These are phyloP conservation scores for Erodium moschatum DNA, from an alignment of 441 rosid genomes.

Conservation along the genomic window DNA sequence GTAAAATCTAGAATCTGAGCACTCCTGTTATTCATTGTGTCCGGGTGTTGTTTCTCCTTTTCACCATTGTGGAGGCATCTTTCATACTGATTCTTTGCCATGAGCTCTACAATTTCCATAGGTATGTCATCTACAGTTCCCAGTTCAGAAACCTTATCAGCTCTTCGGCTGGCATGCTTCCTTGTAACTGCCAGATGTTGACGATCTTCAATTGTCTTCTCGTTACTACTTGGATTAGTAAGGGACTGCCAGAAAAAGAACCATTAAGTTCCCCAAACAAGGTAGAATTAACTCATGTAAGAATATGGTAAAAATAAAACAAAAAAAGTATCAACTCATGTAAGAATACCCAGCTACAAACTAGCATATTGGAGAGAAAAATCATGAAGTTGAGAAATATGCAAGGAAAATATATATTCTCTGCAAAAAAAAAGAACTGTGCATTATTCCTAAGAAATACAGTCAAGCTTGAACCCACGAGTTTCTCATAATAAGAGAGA, in stretches of 20 bases:
- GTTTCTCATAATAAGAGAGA: not conserved
- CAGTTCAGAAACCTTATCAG: slow-evolving; percentile 42
- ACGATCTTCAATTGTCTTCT: slow-evolving; percentile 31
- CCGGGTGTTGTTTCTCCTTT: slow-evolving; percentile 32
- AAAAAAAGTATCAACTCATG: slow-evolving; percentile 3
- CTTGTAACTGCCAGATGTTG: slow-evolving; percentile 26
- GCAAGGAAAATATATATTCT: slow-evolving; percentile 4
- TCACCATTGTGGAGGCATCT: slow-evolving; percentile 74
- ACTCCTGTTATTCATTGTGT: slow-evolving; percentile 27
- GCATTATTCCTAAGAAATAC: not conserved
- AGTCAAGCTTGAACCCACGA: not conserved
- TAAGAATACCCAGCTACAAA: not conserved
- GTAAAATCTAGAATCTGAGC: slow-evolving; percentile 38
- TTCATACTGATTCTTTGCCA: slow-evolving; percentile 92
- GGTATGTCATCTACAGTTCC: slow-evolving; percentile 66
- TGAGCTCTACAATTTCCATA: slow-evolving; percentile 90
- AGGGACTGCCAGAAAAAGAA: slow-evolving; percentile 38
- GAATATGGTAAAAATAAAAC: not conserved
- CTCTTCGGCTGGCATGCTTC: slow-evolving; percentile 32
- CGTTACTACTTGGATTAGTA: slow-evolving; percentile 36
- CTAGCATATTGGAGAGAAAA: too few relatives aligned
- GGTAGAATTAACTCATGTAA: not conserved
- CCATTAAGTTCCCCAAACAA: slow-evolving; percentile 11
- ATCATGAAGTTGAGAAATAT: not conserved
- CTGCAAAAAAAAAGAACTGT: not conserved